Percentiles rank a stretch among this genome's conserved stretches.
Conservation (phyloP, 345 rosid genomes). For the Turnera subulata region DNA sequence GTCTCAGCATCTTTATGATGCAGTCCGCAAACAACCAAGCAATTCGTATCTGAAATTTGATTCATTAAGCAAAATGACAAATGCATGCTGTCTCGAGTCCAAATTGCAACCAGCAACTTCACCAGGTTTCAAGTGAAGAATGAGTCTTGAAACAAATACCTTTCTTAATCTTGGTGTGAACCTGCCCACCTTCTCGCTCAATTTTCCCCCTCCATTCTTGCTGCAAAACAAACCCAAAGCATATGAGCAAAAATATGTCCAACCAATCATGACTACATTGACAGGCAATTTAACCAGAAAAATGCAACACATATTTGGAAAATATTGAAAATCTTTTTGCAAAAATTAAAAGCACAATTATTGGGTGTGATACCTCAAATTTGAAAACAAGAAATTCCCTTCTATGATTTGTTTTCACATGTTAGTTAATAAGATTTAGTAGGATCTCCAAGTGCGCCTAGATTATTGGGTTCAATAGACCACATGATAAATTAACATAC, state of each 20-base stretch:
- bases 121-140: conserved; percentile 4
- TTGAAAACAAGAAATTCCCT: no score
- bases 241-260: conserved; percentile 10
- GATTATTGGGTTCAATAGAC: no score
- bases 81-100: background rate
- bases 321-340: no score
- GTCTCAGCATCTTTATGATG: conserved; percentile 54
- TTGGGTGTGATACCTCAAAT: no score
- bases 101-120: background rate
- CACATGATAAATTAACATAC: conserved; percentile 26
- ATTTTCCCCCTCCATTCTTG: conserved; percentile 74
- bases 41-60: conserved; percentile 63
- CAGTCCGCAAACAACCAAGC: conserved; percentile 70
- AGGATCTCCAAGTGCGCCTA: no score
- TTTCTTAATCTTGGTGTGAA: conserved; percentile 70
- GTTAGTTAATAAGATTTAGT: no score
- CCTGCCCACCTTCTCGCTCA: conserved; percentile 65
- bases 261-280: background rate
- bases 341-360: no score
- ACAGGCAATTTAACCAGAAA: conserved; percentile 2
- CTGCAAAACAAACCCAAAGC: conserved; percentile 42
- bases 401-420: no score
- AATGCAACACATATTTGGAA: background rate
- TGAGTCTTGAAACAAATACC: conserved; percentile 37
- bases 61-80: conserved; percentile 13